phyloP scores from a whole-genome alignment of 2,329 filamentous ascomycete genomes.

The Aspergillus brasiliensis region DNA sequence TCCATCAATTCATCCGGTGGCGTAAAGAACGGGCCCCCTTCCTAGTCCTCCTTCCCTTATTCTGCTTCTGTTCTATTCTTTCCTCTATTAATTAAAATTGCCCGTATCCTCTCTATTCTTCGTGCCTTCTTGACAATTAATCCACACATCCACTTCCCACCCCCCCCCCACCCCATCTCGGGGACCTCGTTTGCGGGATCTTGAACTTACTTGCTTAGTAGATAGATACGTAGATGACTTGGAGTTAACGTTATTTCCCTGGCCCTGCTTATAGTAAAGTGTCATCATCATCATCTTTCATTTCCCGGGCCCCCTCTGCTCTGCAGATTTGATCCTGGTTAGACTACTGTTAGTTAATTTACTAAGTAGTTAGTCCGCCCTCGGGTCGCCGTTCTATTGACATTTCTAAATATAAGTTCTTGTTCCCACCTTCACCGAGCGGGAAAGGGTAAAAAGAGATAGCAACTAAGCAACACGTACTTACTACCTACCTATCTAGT shows the following conservation, averaged over 20 bases:
- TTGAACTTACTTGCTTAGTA: neutral
- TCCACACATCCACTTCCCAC: neutral
- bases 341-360: no score
- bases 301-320: neutral
- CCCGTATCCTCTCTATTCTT: neutral
- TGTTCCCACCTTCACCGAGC: neutral
- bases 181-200: slow-evolving; percentile 14
- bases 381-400: slow-evolving; percentile 15
- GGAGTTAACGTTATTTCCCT: neutral
- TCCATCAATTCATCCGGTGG: neutral
- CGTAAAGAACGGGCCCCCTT: neutral
- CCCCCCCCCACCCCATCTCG: slow-evolving; percentile 10
- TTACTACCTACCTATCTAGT: neutral
- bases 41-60: neutral
- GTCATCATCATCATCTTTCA: neutral
- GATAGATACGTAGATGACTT: no score
- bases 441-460: neutral
- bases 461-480: neutral
- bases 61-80: neutral
- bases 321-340: neutral
- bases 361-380: neutral
- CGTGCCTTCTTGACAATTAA: neutral
- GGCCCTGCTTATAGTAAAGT: neutral
- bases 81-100: neutral
- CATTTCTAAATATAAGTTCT: neutral